phyloP scores from a whole-genome alignment of 2,329 filamentous ascomycete species.

The Stachybotrys chlorohalonatus region DNA sequence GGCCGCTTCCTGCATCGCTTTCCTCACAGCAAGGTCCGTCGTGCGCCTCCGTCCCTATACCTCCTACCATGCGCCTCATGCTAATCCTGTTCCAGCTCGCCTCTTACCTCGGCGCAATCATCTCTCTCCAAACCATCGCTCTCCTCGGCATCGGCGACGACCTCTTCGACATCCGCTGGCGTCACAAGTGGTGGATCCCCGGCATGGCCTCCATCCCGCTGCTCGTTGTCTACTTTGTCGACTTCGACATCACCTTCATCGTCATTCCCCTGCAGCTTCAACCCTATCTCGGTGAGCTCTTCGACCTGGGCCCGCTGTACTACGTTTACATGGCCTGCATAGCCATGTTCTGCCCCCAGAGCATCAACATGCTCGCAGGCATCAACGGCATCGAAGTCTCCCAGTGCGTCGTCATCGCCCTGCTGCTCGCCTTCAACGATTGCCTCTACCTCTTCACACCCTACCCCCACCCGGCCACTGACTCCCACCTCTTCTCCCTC shows the following conservation, averaged over 20 bases:
- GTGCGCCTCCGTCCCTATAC: not conserved
- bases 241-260: conserved; percentile 94
- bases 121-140: conserved; percentile 83
- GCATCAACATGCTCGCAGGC: conserved; percentile 99
- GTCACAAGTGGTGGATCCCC: conserved; percentile 97
- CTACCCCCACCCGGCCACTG: conserved; percentile 86
- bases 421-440: conserved; percentile 80
- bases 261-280: conserved; percentile 82
- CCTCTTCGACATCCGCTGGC: conserved; percentile 96
- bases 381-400: conserved; percentile 97
- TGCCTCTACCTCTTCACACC: conserved; percentile 74
- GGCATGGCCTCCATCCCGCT: conserved; percentile 89
- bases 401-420: conserved; percentile 84
- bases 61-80: not conserved
- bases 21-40: conserved; percentile 76
- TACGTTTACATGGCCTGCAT: conserved; percentile 96
- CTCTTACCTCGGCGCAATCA: conserved; percentile 87
- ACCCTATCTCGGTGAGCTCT: conserved; percentile 72
- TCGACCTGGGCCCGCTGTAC: conserved; percentile 77
- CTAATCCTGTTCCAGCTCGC: conserved; percentile 53
- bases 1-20: conserved; percentile 86
- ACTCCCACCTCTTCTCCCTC: conserved; percentile 91
- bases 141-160: conserved; percentile 93
- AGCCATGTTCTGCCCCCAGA: conserved; percentile 96
- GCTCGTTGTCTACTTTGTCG: conserved; percentile 94